Base-by-base conservation (phyloP, 2,329 filamentous ascomycete genomes). In the Colletotrichum nymphaeae region DNA sequence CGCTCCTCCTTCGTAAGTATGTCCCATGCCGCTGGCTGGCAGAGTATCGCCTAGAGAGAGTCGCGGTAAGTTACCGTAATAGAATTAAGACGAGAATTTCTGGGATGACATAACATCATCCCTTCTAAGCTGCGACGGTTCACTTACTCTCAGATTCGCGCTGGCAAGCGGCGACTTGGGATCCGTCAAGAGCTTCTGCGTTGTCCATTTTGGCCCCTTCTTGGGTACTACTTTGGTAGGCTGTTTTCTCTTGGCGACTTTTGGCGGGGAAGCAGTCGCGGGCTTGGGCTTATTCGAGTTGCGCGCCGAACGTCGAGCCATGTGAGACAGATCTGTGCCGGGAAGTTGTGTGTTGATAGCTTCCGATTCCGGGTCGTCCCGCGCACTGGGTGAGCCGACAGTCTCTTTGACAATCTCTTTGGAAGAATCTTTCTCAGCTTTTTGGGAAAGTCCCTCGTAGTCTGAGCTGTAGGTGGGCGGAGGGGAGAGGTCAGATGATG, bases 21-120 rank as follows among this genome's bases (percentile, higher is more conserved):
- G 28, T 81, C 80, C 84, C 84, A 86, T 4, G 84, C 81, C 69
- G 81, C 75, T 2, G 83, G 83, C 59, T 82, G 81, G 14, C 80
- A 79, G 26, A 86, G 76, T 16, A 85, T 79, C 19, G 76, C 78
- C 84, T 49, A 22, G 19, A 49, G 16, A 49, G 7, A 2, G 8
- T 22, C 19, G 19, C 42, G 19, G 42, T 49, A 49, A 5, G 42
- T 49, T 22, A 49, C 8, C 42, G 19, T 19, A 49, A 3, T 5
- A 1, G 42, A 49, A 19, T 49, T 7, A 3, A n/a, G 19, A n/a
- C 19, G 11, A 49, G 42, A 49, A 22, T n/a, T 16, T 22, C 42
- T 22, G 19, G n/a, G 19, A 22, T 49, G 19, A 49, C 19, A 22
- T 22, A 11, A 49, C 8, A 49, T 49, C 42, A 2, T 22, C 42